Conservation (phyloP, 2,329 filamentous ascomycete species). For the Ophiostoma ulmi region DNA sequence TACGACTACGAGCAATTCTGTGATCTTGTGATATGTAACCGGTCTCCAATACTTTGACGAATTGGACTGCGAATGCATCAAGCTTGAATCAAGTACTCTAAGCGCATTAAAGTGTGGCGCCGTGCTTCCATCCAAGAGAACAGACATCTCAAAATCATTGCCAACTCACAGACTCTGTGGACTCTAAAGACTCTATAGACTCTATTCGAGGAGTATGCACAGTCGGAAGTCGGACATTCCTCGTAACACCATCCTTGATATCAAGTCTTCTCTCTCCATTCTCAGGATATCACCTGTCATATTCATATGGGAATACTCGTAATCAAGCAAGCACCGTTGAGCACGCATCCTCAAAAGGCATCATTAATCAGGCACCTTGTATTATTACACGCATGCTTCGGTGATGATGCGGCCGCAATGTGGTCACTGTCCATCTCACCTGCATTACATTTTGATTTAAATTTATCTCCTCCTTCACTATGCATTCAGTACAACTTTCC, state of each 20-base stretch:
- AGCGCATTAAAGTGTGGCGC: neutral
- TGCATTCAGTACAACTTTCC: neutral
- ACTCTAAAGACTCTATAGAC: neutral
- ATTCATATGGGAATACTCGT: neutral
- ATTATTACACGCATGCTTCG: neutral
- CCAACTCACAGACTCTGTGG: neutral
- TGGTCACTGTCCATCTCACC: neutral
- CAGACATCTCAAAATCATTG: neutral
- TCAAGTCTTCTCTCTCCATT: neutral
- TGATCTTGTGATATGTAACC: neutral
- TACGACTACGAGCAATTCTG: neutral
- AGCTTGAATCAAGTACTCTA: neutral
- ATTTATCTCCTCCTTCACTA: neutral
- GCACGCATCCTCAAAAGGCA: neutral
- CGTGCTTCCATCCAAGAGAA: neutral
- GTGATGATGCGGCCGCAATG: constrained; percentile 2
- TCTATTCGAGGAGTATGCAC: neutral
- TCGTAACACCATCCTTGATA: neutral
- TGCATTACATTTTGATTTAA: neutral
- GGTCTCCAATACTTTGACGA: neutral
- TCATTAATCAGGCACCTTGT: neutral
- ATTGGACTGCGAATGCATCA: neutral
- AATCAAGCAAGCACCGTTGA: too few species aligned
- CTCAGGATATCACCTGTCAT: neutral
- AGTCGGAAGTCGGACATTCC: neutral